A percentile compares a stretch with the other conserved stretches of the same genome.
Conservation (phyloP, 306 rosid species). For the Glycine tomentella region DNA sequence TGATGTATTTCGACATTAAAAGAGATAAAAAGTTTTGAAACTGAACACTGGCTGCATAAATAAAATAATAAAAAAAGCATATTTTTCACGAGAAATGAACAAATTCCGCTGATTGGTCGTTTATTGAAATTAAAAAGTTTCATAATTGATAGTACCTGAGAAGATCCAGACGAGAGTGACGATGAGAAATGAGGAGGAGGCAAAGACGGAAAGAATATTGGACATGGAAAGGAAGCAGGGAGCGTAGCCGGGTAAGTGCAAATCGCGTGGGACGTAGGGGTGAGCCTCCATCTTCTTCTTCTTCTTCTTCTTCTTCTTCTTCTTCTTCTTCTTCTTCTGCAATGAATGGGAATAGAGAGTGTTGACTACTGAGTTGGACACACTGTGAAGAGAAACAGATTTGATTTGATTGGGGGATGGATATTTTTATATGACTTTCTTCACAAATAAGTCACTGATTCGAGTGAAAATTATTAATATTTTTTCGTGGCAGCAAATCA, state of each 20-base stretch:
- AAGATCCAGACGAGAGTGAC: conserved; percentile 60
- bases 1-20: neutral
- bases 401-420: too few relatives aligned
- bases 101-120: conserved; percentile 1
- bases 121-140: neutral
- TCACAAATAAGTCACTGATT: too few relatives aligned
- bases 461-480: too few relatives aligned
- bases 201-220: conserved; percentile 58
- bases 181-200: conserved; percentile 54
- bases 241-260: conserved; percentile 67
- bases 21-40: neutral
- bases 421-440: too few relatives aligned
- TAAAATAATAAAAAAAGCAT: neutral
- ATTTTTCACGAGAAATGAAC: conserved; percentile 4
- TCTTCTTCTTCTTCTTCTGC: too few relatives aligned
- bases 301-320: too few relatives aligned
- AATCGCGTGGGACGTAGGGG: conserved; percentile 72
- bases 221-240: conserved; percentile 66
- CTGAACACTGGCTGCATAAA: neutral
- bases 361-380: too few relatives aligned
- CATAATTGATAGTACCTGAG: conserved; percentile 53
- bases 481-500: too few relatives aligned
- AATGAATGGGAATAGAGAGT: too few relatives aligned
- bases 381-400: too few relatives aligned
- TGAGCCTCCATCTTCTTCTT: conserved; percentile 54